A percentile compares a stretch with the other conserved stretches of the same genome.
Conservation (phyloP, 225 moss, liverwort and hornwort genomes). For the Sphagnum contortum region DNA sequence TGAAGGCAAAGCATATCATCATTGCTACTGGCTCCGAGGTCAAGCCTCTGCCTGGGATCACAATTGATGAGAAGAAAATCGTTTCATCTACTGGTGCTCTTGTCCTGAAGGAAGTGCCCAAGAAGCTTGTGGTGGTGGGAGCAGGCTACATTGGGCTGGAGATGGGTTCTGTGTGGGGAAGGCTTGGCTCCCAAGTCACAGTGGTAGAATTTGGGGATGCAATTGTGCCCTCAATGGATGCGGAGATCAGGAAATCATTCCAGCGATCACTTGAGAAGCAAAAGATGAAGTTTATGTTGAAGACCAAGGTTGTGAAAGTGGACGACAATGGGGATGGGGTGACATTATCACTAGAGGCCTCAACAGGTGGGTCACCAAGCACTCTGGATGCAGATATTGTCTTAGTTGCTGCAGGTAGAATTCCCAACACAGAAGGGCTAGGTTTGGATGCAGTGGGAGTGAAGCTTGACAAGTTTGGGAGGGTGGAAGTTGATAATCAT, state of each 20-base stretch:
- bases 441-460: conserved; percentile 84
- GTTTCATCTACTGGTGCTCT: conserved; percentile 96
- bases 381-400: conserved; percentile 73
- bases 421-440: conserved; percentile 62
- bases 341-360: conserved; percentile 62
- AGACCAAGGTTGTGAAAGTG: conserved; percentile 87
- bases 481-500: conserved; percentile 78
- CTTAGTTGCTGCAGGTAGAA: conserved; percentile 79
- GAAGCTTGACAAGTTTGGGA: conserved; percentile 82
- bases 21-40: conserved; percentile 92
- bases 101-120: conserved; percentile 54
- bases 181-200: conserved; percentile 51
- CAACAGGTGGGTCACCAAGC: conserved; percentile 66
- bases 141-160: conserved; percentile 64
- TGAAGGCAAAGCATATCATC: conserved; percentile 70
- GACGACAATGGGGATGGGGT: conserved; percentile 47
- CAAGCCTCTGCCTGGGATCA: conserved; percentile 72
- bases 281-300: conserved; percentile 65
- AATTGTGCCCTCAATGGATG: conserved; percentile 63
- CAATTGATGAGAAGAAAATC: conserved; percentile 77
- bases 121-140: conserved; percentile 51
- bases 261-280: conserved; percentile 58
- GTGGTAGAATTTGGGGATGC: conserved; percentile 63
- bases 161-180: conserved; percentile 60
- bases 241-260: conserved; percentile 50